phyloP scores from a whole-genome alignment of 495 filamentous ascomycete species.

The Saxispiralis lemnorum region DNA sequence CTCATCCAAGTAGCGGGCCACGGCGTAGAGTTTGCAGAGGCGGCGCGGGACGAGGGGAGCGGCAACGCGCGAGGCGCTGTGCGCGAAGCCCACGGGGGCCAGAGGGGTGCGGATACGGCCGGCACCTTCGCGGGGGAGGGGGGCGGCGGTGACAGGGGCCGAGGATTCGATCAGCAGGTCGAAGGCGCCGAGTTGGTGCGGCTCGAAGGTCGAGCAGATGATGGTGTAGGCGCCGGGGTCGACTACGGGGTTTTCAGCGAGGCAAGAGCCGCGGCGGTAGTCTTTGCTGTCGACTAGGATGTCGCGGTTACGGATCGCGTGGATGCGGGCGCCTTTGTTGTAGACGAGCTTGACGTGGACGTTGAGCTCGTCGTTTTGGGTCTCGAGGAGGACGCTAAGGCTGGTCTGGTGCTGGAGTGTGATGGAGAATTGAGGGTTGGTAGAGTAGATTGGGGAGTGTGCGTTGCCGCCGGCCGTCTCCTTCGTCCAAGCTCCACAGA shows the following conservation, averaged over 20 bases:
- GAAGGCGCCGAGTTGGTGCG: conserved; percentile 57
- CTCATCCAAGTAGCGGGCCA: conserved; percentile 19
- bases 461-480: conserved; percentile 73
- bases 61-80: conserved; percentile 13
- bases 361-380: conserved; percentile 37
- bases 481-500: conserved; percentile 50
- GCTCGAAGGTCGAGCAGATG: conserved; percentile 74
- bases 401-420: conserved; percentile 36
- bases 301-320: conserved; percentile 50
- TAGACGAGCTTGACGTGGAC: conserved; percentile 74
- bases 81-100: conserved; percentile 15
- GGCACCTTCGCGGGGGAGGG: conserved; percentile 47
- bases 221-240: conserved; percentile 63
- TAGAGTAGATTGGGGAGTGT: conserved; percentile 50
- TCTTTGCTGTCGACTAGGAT: conserved; percentile 66
- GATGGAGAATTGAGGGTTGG: conserved; percentile 73
- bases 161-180: conserved; percentile 50
- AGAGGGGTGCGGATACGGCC: conserved; percentile 34
- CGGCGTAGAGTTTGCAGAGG: conserved; percentile 18
- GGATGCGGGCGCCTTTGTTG: conserved; percentile 51
- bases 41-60: conserved; percentile 17
- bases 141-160: conserved; percentile 30
- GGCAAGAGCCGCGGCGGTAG: conserved; percentile 60
- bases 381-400: conserved; percentile 55
- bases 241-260: conserved; percentile 40